Evolutionary conservation across 345 rosid species (phyloP).

Genomic region (Cardiospermum halicacabum): DNA sequence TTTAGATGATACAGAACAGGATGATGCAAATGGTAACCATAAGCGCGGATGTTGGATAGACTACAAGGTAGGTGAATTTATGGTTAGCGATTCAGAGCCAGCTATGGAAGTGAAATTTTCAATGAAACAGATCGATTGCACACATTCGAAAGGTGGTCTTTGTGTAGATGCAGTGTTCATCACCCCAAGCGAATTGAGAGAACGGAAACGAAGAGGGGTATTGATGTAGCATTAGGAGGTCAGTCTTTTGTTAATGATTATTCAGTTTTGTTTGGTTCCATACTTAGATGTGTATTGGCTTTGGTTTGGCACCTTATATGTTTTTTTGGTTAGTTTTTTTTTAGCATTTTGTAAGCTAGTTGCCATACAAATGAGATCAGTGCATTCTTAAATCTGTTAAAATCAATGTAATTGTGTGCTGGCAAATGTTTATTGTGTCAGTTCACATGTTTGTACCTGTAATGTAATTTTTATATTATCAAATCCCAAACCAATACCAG

Average conservation of each 20-base stretch:
- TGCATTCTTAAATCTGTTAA: constrained; percentile 10
- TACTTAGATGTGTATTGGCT: constrained; percentile 23
- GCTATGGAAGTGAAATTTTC: constrained; percentile 69
- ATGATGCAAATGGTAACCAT: constrained; percentile 46
- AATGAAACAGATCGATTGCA: constrained; percentile 95
- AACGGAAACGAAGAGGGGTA: constrained; percentile 38
- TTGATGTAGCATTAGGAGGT: constrained; percentile 39
- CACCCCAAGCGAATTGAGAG: constrained; percentile 63
- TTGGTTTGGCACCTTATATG: constrained; percentile 18
- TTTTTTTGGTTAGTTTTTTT: constrained; percentile 14
- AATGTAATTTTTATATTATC: no score
- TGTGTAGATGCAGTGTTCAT: constrained; percentile 91
- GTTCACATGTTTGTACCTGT: not conserved
- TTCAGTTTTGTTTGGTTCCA: constrained; percentile 33
- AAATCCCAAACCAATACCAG: no score
- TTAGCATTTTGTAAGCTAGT: constrained; percentile 17
- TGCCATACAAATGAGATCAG: constrained; percentile 20
- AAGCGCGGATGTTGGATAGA: constrained; percentile 93
- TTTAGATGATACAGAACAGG: constrained; percentile 49
- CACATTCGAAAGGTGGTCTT: constrained; percentile 89
- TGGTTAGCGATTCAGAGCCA: constrained; percentile 53
- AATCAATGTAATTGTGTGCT: not conserved
- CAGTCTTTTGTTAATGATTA: constrained; percentile 25
- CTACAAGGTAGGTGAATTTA: constrained; percentile 75
- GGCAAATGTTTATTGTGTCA: not conserved